Conservation (phyloP, 495 filamentous ascomycete genomes). For the Pseudoneurospora amorphoporcata region DNA sequence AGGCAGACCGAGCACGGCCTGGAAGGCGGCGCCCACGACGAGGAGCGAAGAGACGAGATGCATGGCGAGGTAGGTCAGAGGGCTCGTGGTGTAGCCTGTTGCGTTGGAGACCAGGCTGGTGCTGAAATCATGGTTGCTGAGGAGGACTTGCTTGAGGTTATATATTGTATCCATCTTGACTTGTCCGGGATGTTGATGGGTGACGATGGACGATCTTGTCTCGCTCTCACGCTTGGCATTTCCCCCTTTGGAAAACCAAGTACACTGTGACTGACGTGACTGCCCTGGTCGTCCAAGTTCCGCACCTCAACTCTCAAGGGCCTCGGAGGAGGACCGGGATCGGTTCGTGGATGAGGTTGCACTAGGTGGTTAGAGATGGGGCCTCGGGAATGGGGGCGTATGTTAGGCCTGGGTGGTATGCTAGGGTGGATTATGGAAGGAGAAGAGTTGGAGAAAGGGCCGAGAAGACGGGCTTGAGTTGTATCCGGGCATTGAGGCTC, state of each 20-base stretch:
- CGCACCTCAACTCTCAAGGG: background rate
- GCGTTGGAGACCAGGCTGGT: background rate
- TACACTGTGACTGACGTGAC: too few species aligned
- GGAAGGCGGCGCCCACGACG: conserved; percentile 37
- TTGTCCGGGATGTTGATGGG: background rate
- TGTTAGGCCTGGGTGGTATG: background rate
- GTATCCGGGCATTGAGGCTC: background rate
- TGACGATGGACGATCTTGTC: background rate
- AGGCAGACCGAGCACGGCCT: conserved; percentile 34
- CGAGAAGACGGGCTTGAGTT: background rate
- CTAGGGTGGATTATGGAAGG: background rate
- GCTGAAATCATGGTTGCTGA: background rate
- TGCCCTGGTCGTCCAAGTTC: background rate
- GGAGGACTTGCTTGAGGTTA: conserved; percentile 2
- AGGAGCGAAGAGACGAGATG: conserved; percentile 33
- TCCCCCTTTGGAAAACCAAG: background rate
- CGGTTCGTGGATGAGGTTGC: background rate
- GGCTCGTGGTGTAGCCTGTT: conserved; percentile 10
- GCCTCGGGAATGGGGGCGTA: background rate
- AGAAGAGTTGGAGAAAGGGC: background rate
- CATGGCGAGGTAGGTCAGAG: conserved; percentile 32
- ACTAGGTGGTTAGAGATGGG: background rate
- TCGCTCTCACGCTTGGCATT: background rate
- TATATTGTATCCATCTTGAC: background rate
- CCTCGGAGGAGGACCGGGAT: background rate